Evolutionary conservation across 2,329 filamentous ascomycete species (phyloP), one percentile per base, ranked within the genome.

Genomic region (Paecilomyces formosus): DNA sequence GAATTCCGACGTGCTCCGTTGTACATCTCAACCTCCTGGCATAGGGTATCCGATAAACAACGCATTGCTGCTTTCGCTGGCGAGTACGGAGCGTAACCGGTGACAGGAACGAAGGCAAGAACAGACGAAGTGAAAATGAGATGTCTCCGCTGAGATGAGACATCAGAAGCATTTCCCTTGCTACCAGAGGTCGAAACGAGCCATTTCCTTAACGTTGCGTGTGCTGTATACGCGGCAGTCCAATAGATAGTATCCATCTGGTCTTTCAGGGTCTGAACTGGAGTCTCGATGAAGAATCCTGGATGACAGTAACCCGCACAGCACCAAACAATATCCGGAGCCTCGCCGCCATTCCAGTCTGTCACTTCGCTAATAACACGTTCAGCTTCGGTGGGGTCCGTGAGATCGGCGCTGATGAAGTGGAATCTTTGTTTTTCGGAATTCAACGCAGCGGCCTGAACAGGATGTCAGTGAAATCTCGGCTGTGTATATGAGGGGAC

Each of bases 211-310:
- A 97, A 77, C 18, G 88, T 85, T 21, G 90, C 86, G 70, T 95
- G 91, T 39, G 91, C 88, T 76, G 96, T 89, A 72, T 96, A 94
- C 49, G 88, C 88, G 30, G 87, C 86, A 54, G 90, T 89, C 82
- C 88, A 96, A 78, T 90, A 97, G 76, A 97, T 93, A 65, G 93
- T 84, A 69, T 96, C 90, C 90, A 96, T 96, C 72, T 96, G 90
- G 63, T 81, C 79, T 50, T 88, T 83, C 64, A 92, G 78, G 11
- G 82, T 83, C 7, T 85, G 77, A 56, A 90, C 78, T 8, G 88
- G 81, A 45, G 85, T 85, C 61, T 96, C 89, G 63, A 89, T 74
- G 77, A 93, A 96, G 61, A 96, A 87, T 35, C 84, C 82, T 0
- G 92, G 92, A 15, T 79, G 81, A 5, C 89, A 84, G 63, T 84